These are phyloP conservation scores for Zygosaccharomyces siamensis DNA, from an alignment of 805 yeast species.

Conservation along the genomic window DNA sequence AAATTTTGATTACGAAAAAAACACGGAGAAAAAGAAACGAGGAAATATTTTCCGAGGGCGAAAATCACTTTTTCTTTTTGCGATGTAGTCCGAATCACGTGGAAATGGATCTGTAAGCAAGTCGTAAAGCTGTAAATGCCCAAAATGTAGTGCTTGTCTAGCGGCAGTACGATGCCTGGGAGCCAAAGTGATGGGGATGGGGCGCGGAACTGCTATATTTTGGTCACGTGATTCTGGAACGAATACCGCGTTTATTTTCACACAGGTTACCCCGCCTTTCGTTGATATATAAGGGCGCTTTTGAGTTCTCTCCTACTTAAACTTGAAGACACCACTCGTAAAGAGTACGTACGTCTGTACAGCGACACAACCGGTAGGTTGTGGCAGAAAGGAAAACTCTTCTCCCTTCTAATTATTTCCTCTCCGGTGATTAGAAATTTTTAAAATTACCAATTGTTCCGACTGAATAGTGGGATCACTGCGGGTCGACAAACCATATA, in stretches of 20 bases:
- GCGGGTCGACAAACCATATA: slow-evolving; percentile 40
- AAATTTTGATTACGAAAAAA: slow-evolving; percentile 4
- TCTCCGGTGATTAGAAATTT: slow-evolving; percentile 28
- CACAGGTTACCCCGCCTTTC: not conserved
- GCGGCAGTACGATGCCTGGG: too few species aligned
- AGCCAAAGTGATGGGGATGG: too few species aligned
- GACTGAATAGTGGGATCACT: slow-evolving; percentile 38
- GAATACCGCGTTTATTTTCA: not conserved
- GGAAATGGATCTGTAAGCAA: too few species aligned
- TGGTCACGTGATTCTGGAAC: not conserved
- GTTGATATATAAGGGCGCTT: not conserved
- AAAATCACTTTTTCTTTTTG: not conserved
- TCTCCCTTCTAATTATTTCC: slow-evolving; percentile 4
- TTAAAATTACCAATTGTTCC: slow-evolving; percentile 39
- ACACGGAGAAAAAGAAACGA: slow-evolving; percentile 4
- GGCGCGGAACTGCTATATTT: too few species aligned
- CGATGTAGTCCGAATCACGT: not conserved
- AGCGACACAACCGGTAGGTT: slow-evolving; percentile 19
- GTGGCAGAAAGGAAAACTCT: slow-evolving; percentile 11
- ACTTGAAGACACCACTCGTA: not conserved
- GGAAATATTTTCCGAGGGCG: not conserved
- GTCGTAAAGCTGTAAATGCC: too few species aligned
- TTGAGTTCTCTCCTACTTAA: not conserved
- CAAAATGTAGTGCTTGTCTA: too few species aligned
- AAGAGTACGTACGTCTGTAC: too few species aligned